Evolutionary conservation across 768 basidiomycete genomes (phyloP).

Genomic region (Albatrellus ellisii): DNA sequence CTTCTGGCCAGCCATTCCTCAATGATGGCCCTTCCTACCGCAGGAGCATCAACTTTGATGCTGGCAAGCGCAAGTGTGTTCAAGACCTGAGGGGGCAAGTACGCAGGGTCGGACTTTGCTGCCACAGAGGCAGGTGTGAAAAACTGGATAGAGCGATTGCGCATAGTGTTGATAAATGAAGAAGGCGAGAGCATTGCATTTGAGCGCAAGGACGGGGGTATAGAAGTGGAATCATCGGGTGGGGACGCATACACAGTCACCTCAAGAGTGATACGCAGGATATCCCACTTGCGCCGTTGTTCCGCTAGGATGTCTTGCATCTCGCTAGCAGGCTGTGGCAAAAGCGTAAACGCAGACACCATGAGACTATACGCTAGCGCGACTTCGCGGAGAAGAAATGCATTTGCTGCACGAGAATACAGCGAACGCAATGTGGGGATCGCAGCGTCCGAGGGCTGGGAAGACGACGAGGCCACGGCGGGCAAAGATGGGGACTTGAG

Average conservation of each 20-base stretch:
- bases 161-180: constrained; percentile 38
- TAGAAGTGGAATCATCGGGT: constrained; percentile 25
- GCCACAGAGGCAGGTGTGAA: constrained; percentile 41
- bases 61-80: constrained; percentile 59
- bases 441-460: constrained; percentile 16
- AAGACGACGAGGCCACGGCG: constrained; percentile 1
- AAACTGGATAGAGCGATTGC: constrained; percentile 50
- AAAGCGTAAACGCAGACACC: constrained; percentile 50
- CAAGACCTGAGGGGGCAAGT: constrained; percentile 57
- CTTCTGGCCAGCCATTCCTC: constrained; percentile 71
- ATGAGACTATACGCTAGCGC: constrained; percentile 52
- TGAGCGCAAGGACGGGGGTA: constrained; percentile 41
- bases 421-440: constrained; percentile 50
- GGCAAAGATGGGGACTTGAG: not conserved
- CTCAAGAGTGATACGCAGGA: constrained; percentile 75
- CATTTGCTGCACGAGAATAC: constrained; percentile 65
- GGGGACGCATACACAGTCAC: constrained; percentile 53
- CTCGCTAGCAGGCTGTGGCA: constrained; percentile 24
- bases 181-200: constrained; percentile 46
- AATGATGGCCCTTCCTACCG: constrained; percentile 47
- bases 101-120: constrained; percentile 28
- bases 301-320: constrained; percentile 24
- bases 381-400: constrained; percentile 66
- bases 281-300: constrained; percentile 72
- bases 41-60: constrained; percentile 49